Percentiles rank a stretch among this genome's conserved stretches.
phyloP scores from a whole-genome alignment of 129 eudicot species.

The Ambrosia trifida region DNA sequence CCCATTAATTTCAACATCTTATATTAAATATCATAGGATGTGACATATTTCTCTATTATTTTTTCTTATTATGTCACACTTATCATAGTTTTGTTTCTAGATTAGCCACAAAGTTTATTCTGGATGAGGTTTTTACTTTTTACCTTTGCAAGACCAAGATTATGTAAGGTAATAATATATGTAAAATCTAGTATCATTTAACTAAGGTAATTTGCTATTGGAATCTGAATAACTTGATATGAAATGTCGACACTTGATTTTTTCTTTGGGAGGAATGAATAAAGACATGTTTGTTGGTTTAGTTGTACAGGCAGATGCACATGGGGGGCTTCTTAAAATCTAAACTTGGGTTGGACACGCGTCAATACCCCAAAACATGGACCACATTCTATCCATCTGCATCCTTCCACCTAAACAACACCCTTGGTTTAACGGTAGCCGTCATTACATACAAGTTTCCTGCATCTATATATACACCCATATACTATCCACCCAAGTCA shows the following conservation, averaged over 20 bases:
- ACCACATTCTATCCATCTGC: slow-evolving; percentile 47
- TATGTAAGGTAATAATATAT: neutral
- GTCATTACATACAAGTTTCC: slow-evolving; percentile 28
- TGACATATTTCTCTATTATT: slow-evolving; percentile 4
- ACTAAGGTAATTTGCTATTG: no score
- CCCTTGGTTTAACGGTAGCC: slow-evolving; percentile 23
- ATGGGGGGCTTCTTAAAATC: slow-evolving; percentile 44
- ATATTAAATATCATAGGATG: slow-evolving; percentile 2
- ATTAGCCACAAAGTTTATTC: neutral
- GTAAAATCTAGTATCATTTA: neutral
- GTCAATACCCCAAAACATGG: slow-evolving; percentile 46
- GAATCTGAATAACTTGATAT: no score
- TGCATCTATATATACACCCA: slow-evolving; percentile 20
- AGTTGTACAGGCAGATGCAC: slow-evolving; percentile 36
- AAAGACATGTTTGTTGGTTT: neutral
- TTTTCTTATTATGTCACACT: neutral
- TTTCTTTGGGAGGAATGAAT: neutral
- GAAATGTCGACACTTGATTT: slow-evolving; percentile 18
- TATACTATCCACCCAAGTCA: slow-evolving; percentile 12
- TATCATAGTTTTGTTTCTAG: slow-evolving; percentile 5
- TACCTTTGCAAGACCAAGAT: slow-evolving; percentile 12
- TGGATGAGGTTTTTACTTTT: neutral
- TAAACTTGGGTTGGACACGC: slow-evolving; percentile 31
- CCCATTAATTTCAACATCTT: slow-evolving; percentile 14
- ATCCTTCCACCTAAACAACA: slow-evolving; percentile 31